Percentiles rank a stretch among this genome's conserved stretches.
Conservation (phyloP, 2,329 filamentous ascomycete genomes). For the Penicillium sp. region DNA sequence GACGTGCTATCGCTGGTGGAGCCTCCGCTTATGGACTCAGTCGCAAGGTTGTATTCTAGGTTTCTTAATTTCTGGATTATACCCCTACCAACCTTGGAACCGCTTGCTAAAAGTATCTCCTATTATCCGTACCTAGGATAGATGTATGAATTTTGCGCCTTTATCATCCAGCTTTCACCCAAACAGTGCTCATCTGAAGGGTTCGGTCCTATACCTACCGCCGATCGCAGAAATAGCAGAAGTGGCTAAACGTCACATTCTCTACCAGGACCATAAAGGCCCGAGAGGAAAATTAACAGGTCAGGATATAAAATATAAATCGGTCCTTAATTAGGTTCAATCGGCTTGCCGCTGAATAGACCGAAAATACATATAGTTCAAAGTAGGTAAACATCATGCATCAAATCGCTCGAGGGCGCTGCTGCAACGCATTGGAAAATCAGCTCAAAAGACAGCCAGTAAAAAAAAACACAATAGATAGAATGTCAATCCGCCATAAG, state of each 20-base stretch:
- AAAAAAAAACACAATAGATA: background rate
- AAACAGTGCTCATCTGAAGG: background rate
- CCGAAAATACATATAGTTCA: slow-evolving; percentile 1
- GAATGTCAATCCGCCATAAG: slow-evolving; percentile 5
- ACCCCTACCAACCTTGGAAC: background rate
- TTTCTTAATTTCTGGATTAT: background rate
- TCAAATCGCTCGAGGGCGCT: slow-evolving; percentile 2
- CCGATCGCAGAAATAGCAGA: background rate
- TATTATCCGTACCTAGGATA: background rate
- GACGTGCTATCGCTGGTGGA: background rate
- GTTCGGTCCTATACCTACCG: background rate
- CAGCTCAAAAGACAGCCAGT: background rate
- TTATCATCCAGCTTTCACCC: background rate
- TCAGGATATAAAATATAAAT: background rate
- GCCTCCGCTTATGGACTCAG: background rate
- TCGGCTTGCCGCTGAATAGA: background rate
- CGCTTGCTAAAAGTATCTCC: background rate
- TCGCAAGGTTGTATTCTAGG: background rate
- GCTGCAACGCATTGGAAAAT: background rate
- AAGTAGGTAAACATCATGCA: slow-evolving; percentile 2
- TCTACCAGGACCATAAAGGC: background rate
- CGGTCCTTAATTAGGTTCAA: background rate
- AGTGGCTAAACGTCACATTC: background rate
- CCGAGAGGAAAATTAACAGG: background rate
- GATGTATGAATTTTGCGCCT: background rate